Conservation (phyloP, 176 grass and related monocot species). For the Triticum urartu region DNA sequence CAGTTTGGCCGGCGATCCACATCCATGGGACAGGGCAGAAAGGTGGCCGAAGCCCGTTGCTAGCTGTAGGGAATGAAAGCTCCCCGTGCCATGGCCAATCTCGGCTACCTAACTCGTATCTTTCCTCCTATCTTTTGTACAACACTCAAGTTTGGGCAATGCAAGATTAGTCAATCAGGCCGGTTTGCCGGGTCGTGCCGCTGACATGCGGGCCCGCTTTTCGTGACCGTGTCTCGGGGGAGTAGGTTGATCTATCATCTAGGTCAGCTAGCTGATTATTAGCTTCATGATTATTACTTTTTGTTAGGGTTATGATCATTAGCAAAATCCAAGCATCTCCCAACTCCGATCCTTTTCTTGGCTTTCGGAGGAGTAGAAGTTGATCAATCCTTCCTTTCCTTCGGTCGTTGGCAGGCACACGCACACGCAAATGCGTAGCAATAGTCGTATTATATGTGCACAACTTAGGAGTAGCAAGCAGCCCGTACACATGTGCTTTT, state of each 20-base stretch:
- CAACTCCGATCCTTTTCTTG: slow-evolving; percentile 28
- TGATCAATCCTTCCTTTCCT: slow-evolving; percentile 5
- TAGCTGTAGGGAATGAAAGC: not conserved
- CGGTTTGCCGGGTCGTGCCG: not conserved
- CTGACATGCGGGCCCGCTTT: not conserved
- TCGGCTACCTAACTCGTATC: slow-evolving; percentile 54
- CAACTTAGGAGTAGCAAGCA: not conserved
- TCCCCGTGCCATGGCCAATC: not conserved
- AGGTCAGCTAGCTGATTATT: not conserved
- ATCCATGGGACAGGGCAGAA: not conserved
- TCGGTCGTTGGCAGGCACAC: slow-evolving; percentile 2
- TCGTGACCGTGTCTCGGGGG: not conserved
- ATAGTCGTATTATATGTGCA: not conserved
- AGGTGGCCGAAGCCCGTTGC: slow-evolving; percentile 12
- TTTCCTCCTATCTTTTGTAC: slow-evolving; percentile 43
- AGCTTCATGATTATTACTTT: not conserved
- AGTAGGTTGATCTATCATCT: not conserved
- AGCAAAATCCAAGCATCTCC: slow-evolving; percentile 19
- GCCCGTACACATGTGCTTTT: slow-evolving; percentile 21
- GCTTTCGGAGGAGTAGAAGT: slow-evolving; percentile 54
- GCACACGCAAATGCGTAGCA: slow-evolving; percentile 3
- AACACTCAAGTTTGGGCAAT: slow-evolving; percentile 49
- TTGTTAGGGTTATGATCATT: slow-evolving; percentile 30
- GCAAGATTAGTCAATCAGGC: not conserved
- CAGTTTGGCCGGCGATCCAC: slow-evolving; percentile 38